Evolutionary conservation across 495 filamentous ascomycete species (phyloP), one percentile per base, ranked within the genome.

Genomic region (Talaromyces ruber): DNA sequence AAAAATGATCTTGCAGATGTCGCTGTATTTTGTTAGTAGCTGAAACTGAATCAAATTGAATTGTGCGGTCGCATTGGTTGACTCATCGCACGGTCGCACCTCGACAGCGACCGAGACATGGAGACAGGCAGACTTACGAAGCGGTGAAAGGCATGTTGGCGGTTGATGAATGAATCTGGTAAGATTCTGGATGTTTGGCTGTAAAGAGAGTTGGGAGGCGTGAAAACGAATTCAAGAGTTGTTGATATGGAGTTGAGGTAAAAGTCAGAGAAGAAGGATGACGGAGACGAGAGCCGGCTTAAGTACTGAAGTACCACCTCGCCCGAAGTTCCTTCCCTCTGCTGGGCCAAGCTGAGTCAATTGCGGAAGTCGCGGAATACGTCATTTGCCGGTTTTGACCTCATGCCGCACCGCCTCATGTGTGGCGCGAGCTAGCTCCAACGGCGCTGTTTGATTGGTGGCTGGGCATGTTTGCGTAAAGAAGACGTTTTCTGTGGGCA

Each of bases 1-100:
- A 71, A 93, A 79, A 76, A 94, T 85, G 82, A 95, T 92, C 81
- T 95, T 93, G 88, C 86, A 87, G 81, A 93, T 90, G 72, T 95
- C 91, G 75, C 90, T 93, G 67, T 45, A 9, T 5, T 6, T 9
- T 52, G 50, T 52, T 52, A 52, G 50, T 24, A n/a, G 43, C 5
- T 14, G 43, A 4, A 5, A 52, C 22, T 34, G 11, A 26, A 52
- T 52, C 14, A 12, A 22, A 11, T n/a, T n/a, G 8, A 39, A 28
- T 11, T 39, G 66, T 22, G 65, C 60, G 50, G 18, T 5, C 25
- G 32, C 50, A 62, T 55, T 39, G n/a, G 24, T 28, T 16, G 28
- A 24, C 55, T 58, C 55, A 6, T 32, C 14, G 11, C 18, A 47
- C 34, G 28, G 6, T 62, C 24, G 53, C 24, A 55, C 14, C 11